Base-by-base conservation (phyloP, 2,329 filamentous ascomycete genomes). In the Fusarium sp. region DNA sequence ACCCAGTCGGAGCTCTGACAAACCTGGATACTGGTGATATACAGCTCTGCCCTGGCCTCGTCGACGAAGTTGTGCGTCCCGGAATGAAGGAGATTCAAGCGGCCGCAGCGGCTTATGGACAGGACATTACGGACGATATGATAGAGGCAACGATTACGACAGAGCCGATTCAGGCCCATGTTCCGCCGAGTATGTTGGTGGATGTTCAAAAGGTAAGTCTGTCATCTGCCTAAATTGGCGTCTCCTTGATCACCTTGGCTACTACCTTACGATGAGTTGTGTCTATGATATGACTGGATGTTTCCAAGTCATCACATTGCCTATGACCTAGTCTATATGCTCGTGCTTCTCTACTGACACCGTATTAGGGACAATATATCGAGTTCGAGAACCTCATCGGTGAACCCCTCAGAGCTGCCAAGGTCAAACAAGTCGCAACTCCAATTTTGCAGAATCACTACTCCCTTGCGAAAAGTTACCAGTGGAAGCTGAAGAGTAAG, bases 331-430 rank as follows among this genome's bases (percentile, higher is more conserved):
- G 18, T 20, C 18, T 20, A 20, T 3, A 20, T 20, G 18, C 18
- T 20, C 18, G 18, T 20, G 18, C 18, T 20, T 20, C 18, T 20
- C 18, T 20, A 20, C 18, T 20, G 18, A 20, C 18, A 20, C 18
- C 18, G 18, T 20, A 20, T 20, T 20, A 20, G 72, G 66, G 63
- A n/a, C 72, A 72, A 40, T 74, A 71, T 17, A 74, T 74, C 28
- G 72, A 74, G 26, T 53, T 71, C 18, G 72, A 74, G 42, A 74
- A 73, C 31, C 53, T 74, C 7, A 58, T 74, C 17, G 72, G 72
- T n/a, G 72, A 74, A 11, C 72, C 72, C 14, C 39, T 74, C 20
- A 60, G 69, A 36, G 69, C 63, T 20, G 72, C 70, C 26, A 63
- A 72, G 24, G 63, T 63, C 15, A 61, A 55, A 4, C 58, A 69